Conservation (phyloP, 345 rosid species). For the Populus ilicifolia region DNA sequence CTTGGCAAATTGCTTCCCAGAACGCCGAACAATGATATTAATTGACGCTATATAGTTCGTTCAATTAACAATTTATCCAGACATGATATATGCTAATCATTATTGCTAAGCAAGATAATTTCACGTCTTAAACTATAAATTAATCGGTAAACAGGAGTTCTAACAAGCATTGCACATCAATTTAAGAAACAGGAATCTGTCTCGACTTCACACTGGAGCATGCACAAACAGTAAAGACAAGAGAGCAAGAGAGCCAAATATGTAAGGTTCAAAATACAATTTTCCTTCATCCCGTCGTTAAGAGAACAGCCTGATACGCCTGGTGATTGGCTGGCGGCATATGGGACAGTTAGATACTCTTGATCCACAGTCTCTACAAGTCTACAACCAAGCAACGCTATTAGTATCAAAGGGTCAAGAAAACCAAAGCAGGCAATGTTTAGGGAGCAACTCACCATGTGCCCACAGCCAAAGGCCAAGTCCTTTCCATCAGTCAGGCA, state of each 20-base stretch:
- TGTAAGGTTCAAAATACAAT: background rate
- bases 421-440: background rate
- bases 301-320: constrained; percentile 47
- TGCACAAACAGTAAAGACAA: background rate
- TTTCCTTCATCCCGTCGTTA: constrained; percentile 13
- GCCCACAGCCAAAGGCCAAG: constrained; percentile 67
- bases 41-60: no score
- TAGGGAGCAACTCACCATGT: constrained; percentile 50
- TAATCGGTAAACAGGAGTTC: background rate
- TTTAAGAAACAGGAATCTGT: background rate
- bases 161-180: background rate
- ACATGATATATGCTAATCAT: no score
- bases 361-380: constrained; percentile 58
- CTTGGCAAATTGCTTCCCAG: background rate
- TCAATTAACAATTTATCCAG: no score
- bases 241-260: background rate
- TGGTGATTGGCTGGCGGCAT: constrained; percentile 52
- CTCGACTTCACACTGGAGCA: background rate
- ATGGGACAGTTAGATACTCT: constrained; percentile 54
- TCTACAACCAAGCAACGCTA: constrained; percentile 27
- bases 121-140: background rate
- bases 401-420: background rate
- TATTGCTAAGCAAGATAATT: no score
- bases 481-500: constrained; percentile 57
- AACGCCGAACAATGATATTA: no score